Base-by-base conservation (phyloP, 1,139 yeast species). In the Zygosaccharomyces pseudobailii region DNA sequence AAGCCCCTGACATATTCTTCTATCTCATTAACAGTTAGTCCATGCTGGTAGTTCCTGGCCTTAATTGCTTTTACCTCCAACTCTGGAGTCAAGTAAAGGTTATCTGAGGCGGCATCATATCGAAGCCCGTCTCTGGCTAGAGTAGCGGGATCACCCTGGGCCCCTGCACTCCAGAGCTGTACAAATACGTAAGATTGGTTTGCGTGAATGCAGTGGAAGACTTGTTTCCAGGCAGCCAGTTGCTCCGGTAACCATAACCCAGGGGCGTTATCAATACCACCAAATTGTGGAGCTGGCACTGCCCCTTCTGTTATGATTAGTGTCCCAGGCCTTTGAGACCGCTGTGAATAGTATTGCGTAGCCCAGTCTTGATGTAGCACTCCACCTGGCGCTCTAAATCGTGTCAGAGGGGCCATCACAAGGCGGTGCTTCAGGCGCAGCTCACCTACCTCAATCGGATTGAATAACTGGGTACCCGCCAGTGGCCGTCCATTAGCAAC, bases 101-200 rank as follows among this genome's bases (percentile, higher is more conserved):
- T 61, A 36, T 63, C 67, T 40, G 69, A 57, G 13, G 72, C 65
- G 40, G 67, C 59, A 25, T 66, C 69, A 49, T 66, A 71, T 46
- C 68, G 62, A 34, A 63, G 50, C 31, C 67, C 67, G 41, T 62
- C 67, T 36, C 60, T 55, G 46, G 76, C 75, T 55, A 76, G 61
- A 27, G 66, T 57, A 5, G 56, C 65, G 6, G 82, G 74, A 50
- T 60, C 69, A 6, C 78, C 80, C 36, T 70, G 71, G 61, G 86
- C 71, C 42, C 88, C 89, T 45, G 80, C 61, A 39, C 70, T 72
- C 84, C 85, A 81, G 36, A 84, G 59, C 66, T 85, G 92, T 36
- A 73, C 57, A 48, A 76, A 71, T 13, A 78, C 63, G 50, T 63
- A 73, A 0, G 85, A 74, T 23, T 75, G 71, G 55, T 82, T 75